phyloP scores from a whole-genome alignment of 768 basidiomycete species.

The Xerocomellus intermedius region DNA sequence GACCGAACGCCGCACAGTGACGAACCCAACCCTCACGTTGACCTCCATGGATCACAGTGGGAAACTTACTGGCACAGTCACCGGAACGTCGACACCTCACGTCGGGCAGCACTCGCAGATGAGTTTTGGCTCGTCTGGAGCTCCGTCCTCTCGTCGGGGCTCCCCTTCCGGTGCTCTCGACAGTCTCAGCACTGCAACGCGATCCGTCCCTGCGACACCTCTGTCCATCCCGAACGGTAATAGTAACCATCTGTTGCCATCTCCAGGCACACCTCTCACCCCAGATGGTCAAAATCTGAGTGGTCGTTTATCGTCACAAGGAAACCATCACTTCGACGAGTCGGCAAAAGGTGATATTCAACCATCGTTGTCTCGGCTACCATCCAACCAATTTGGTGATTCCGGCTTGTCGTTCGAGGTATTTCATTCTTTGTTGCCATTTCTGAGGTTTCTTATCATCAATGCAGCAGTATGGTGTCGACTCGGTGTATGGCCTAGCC shows the following conservation, averaged over 20 bases:
- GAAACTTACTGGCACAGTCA: constrained; percentile 46
- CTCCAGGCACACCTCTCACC: constrained; percentile 61
- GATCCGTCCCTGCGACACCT: constrained; percentile 84
- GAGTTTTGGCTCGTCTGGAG: constrained; percentile 30
- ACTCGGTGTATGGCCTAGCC: constrained; percentile 49
- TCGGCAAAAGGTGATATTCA: constrained; percentile 56
- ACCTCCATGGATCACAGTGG: constrained; percentile 53
- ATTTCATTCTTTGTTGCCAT: constrained; percentile 17
- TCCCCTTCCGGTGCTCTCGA: constrained; percentile 72
- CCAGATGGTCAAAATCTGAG: constrained; percentile 58
- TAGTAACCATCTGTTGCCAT: constrained; percentile 55
- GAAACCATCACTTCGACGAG: constrained; percentile 47
- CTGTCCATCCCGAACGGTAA: constrained; percentile 49
- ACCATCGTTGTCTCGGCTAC: constrained; percentile 69
- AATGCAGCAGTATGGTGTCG: constrained; percentile 53
- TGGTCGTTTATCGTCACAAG: constrained; percentile 57
- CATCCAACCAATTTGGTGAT: constrained; percentile 57
- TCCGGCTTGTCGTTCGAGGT: constrained; percentile 59
- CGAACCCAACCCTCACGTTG: constrained; percentile 68
- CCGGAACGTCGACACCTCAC: constrained; percentile 64
- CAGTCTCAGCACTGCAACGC: constrained; percentile 55
- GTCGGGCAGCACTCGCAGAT: constrained; percentile 59
- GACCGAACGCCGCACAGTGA: constrained; percentile 66
- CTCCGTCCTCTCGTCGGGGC: constrained; percentile 64
- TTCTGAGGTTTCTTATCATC: constrained; percentile 8